Conservation (phyloP, 371 early-diverging fungal genomes). For the Mortierella sp. region DNA sequence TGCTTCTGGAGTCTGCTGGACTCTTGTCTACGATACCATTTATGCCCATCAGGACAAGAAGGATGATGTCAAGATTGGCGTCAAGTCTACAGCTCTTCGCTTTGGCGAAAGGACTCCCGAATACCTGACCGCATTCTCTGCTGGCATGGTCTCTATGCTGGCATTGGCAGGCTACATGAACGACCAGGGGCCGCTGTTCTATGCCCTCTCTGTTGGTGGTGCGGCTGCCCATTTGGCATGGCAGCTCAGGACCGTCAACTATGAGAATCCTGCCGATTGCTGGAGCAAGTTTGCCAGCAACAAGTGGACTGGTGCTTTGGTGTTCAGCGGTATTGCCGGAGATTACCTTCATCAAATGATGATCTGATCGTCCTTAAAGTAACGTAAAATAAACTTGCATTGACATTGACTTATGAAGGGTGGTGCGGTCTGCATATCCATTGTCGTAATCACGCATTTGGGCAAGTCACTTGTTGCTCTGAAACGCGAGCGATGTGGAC, state of each 20-base stretch:
- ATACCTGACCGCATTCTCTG: slow-evolving; percentile 82
- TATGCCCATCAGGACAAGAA: slow-evolving; percentile 96
- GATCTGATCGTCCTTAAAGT: not conserved
- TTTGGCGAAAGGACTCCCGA: slow-evolving; percentile 84
- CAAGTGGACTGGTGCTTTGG: slow-evolving; percentile 81
- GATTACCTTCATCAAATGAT: slow-evolving; percentile 59
- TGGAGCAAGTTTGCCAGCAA: slow-evolving; percentile 85
- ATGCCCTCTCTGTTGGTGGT: slow-evolving; percentile 78
- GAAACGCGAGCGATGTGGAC: not conserved
- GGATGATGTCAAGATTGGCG: slow-evolving; percentile 88
- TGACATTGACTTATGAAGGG: too few relatives aligned
- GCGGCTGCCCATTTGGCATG: slow-evolving; percentile 84
- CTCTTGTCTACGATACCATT: slow-evolving; percentile 96
- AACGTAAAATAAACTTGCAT: too few relatives aligned
- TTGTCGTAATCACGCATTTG: not conserved
- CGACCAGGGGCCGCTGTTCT: slow-evolving; percentile 82
- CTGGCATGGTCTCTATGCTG: slow-evolving; percentile 75
- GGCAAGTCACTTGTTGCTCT: not conserved
- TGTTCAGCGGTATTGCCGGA: slow-evolving; percentile 79
- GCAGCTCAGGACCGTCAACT: slow-evolving; percentile 84
- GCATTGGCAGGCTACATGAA: slow-evolving; percentile 85
- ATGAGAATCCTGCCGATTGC: slow-evolving; percentile 74
- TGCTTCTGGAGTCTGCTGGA: slow-evolving; percentile 92
- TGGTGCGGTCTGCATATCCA: too few relatives aligned
- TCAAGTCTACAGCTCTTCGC: slow-evolving; percentile 92